Evolutionary conservation across 1,284 basidiomycete genomes (phyloP).

Genomic region (Cryptococcus sp.): DNA sequence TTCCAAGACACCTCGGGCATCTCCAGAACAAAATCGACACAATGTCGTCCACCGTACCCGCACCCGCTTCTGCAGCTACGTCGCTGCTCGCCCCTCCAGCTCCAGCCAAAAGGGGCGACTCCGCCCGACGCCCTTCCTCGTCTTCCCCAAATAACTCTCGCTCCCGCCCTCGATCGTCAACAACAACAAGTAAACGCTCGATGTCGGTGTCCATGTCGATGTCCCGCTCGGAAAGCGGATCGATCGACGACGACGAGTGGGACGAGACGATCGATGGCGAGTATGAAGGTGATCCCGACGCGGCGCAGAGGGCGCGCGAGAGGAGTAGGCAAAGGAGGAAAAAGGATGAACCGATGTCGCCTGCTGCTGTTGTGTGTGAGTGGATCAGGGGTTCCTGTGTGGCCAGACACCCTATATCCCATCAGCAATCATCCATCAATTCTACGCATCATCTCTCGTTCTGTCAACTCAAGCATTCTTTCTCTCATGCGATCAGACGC

Average conservation of each 20-base stretch:
- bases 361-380: conserved; percentile 46
- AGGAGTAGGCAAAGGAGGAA: conserved; percentile 19
- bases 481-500: background rate
- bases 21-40: too few relatives aligned
- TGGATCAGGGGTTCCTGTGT: conserved; percentile 6
- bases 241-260: conserved; percentile 11
- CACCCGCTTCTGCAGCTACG: too few relatives aligned
- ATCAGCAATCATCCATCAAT: background rate
- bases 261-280: conserved; percentile 8
- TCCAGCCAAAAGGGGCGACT: too few relatives aligned
- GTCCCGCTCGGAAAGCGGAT: background rate
- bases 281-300: conserved; percentile 5
- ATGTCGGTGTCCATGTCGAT: background rate
- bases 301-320: background rate
- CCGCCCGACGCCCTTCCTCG: too few relatives aligned
- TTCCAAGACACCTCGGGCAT: too few relatives aligned
- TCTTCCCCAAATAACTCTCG: too few relatives aligned
- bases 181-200: conserved; percentile 5
- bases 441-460: background rate
- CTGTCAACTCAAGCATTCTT: background rate
- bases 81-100: too few relatives aligned
- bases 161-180: conserved; percentile 2
- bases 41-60: too few relatives aligned
- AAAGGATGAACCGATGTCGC: conserved; percentile 48
- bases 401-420: background rate